Evolutionary conservation across 495 filamentous ascomycete species (phyloP).

Genomic region (Podospora comata): DNA sequence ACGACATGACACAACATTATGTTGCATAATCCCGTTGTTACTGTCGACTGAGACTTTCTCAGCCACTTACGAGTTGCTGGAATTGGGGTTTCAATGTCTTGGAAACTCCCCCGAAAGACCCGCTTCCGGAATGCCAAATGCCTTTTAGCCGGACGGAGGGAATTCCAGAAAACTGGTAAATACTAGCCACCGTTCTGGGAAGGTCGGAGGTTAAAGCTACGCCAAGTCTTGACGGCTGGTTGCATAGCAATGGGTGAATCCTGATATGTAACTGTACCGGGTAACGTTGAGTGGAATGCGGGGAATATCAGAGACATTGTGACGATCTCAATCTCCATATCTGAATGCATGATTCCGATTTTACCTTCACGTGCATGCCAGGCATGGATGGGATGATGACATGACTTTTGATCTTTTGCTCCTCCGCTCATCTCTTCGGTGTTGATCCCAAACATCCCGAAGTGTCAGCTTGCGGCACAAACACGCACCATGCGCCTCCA

Average conservation of each 20-base stretch:
- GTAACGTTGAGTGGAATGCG: slow-evolving; percentile 14
- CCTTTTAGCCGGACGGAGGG: slow-evolving; percentile 7
- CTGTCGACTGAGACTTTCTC: neutral
- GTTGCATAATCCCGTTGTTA: neutral
- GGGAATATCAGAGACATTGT: slow-evolving; percentile 2
- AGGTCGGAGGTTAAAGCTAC: slow-evolving; percentile 6
- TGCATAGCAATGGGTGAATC: neutral
- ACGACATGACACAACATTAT: slow-evolving; percentile 48
- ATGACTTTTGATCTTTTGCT: neutral
- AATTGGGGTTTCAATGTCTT: neutral
- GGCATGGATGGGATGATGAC: neutral
- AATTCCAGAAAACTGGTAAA: neutral
- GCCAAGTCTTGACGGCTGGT: slow-evolving; percentile 4
- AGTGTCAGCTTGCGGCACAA: neutral
- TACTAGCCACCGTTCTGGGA: neutral
- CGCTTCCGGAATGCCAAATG: neutral
- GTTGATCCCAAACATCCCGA: neutral
- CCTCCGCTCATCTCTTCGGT: neutral
- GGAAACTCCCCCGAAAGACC: neutral
- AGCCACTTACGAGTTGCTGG: neutral
- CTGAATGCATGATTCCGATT: neutral
- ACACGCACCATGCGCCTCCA: slow-evolving; percentile 4
- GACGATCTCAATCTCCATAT: neutral
- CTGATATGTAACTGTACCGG: slow-evolving; percentile 1
- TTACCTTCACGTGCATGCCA: neutral